Evolutionary conservation across 495 filamentous ascomycete genomes (phyloP), one percentile per base, ranked within the genome.

Genomic region (Neurospora hispaniola): DNA sequence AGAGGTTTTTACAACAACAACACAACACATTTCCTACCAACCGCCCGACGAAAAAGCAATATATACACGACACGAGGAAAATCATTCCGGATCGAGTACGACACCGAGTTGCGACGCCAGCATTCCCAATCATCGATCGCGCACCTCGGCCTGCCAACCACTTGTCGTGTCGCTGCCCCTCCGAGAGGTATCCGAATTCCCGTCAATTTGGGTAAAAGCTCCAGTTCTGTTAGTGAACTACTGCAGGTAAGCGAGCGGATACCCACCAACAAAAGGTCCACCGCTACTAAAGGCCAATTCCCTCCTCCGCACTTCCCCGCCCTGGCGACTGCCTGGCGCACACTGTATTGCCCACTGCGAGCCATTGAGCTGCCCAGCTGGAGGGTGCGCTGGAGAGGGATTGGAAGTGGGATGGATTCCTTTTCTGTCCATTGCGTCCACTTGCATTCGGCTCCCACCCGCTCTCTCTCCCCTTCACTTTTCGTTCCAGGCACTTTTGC

Each of bases 241-340:
- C 74, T 74, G 41, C 75, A 75, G 79, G 74, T 78, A 77, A 76
- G 78, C 72, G 72, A 62, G 54, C 71, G 42, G 73, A 74, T 69
- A 31, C 73, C 14, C 54, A 66, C 54, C 54, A 66, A 31, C 35
- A 18, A 27, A 38, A 66, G 54, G 54, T 66, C 54, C 54, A 66
- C 27, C 27, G 35, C 54, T 66, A 66, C 54, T 66, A 66, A 35
- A 66, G 27, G 54, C 48, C 20, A 27, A 27, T 59, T 59, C 48
- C 48, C 48, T 59, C 48, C 48, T 59, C 48, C 48, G 20, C 54
- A 59, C 27, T 35, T 66, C 54, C 54, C 54, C 54, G 54, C 54
- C 54, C 27, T 66, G 6, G 54, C 27, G 35, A 66, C 27, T 66
- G 27, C 12, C 54, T 66, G 54, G 54, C 27, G 54, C 54, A 66